Evolutionary conservation across 768 basidiomycete species (phyloP), one percentile per base, ranked within the genome.

Genomic region (Lactarius tabidus): DNA sequence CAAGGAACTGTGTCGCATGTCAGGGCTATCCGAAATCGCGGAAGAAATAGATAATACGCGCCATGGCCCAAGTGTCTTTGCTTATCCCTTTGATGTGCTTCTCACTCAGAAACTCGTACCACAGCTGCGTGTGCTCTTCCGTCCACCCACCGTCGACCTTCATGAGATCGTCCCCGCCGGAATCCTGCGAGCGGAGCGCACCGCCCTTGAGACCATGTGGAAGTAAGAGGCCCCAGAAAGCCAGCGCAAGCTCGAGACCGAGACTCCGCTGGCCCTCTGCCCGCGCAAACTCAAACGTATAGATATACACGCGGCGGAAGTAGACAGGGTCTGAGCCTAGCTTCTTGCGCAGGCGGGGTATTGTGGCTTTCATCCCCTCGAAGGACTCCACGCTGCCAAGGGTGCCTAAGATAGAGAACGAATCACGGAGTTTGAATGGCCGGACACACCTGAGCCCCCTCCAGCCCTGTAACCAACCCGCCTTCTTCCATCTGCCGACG

Each of bases 31-130:
- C 41, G 35, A n/a, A 51, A 6, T 51, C 58, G 43, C 26, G 52
- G 51, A 26, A 66, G n/a, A 39, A 43, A 31, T 56, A 39, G 59
- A 59, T 33, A 17, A n/a, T n/a, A 76, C 86, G 51, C 57, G 90
- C 92, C 91, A 94, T 93, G 59, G 80, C 75, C 93, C 92, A 94
- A 20, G 90, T 91, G 76, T 93, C 93, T 76, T 90, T 91, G 77
- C 90, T 93, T 36, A 95, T 82, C 6, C 91, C 92, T 72, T 89
- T 89, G 26, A 79, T 79, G 1, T 85, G 86, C 68, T 83, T 87
- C 72, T 82, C 77, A 36, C 73, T 76, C 73, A 95, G 74, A 73
- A 85, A 95, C n/a, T 88, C 85, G 70, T 88, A 84, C 93, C 93
- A 95, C 83, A 83, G 84, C 29, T 84, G 73, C 18, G 81, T 84